These are phyloP conservation scores for Sphaerostilbella broomeana DNA, from an alignment of 2,329 filamentous ascomycete genomes.

Conservation along the genomic window DNA sequence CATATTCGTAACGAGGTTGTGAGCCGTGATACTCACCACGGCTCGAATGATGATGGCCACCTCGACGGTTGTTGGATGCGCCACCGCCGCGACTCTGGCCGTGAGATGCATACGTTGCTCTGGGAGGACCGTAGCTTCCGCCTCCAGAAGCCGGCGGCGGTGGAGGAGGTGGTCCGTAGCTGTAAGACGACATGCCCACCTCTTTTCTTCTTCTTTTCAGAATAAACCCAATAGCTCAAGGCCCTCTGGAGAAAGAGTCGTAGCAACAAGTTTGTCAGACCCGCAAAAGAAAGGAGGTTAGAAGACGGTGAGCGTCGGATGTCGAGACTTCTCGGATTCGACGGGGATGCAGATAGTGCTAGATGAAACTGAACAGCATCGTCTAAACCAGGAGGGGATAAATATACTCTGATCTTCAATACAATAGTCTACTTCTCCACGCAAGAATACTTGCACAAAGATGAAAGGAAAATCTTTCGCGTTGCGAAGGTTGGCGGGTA, in stretches of 20 bases:
- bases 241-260: no score
- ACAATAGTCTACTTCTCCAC: no score
- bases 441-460: no score
- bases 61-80: slow-evolving; percentile 30
- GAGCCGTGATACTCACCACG: slow-evolving; percentile 37
- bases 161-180: slow-evolving; percentile 48
- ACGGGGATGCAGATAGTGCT: background rate
- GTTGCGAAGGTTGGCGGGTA: no score
- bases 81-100: slow-evolving; percentile 33
- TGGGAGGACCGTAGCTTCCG: slow-evolving; percentile 34
- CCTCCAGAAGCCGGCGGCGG: slow-evolving; percentile 31
- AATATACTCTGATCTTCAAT: no score
- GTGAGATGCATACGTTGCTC: slow-evolving; percentile 32
- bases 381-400: no score
- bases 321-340: slow-evolving; percentile 10
- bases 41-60: slow-evolving; percentile 31
- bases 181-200: slow-evolving; percentile 50
- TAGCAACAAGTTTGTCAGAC: slow-evolving; percentile 1
- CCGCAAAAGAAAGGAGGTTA: no score
- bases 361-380: no score
- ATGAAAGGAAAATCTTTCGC: no score
- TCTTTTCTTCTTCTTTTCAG: no score
- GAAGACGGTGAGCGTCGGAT: slow-evolving; percentile 7
- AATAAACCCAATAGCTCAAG: no score
- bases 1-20: slow-evolving; percentile 38